These are phyloP conservation scores for Tetrapisispora fleetii DNA, from an alignment of 805 yeast species.

Conservation along the genomic window DNA sequence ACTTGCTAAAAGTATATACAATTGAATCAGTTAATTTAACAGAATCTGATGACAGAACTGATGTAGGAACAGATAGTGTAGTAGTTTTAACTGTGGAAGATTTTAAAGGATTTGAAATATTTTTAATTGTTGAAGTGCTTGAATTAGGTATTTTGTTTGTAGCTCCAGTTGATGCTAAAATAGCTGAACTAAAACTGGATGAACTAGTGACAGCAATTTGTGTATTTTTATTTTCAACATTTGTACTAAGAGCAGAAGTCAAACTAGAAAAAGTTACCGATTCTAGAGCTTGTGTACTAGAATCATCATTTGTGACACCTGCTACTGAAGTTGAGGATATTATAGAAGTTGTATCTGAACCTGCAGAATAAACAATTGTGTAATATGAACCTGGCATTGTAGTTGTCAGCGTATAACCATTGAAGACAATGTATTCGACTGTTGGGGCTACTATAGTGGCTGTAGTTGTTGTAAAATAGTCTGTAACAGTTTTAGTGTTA, in stretches of 20 bases:
- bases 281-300: background rate
- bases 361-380: background rate
- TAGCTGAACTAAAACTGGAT: background rate
- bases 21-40: too few relatives aligned
- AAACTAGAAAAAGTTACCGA: background rate
- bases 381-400: conserved; percentile 14
- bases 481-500: conserved; percentile 37
- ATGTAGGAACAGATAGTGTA: too few relatives aligned
- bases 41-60: too few relatives aligned
- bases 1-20: too few relatives aligned
- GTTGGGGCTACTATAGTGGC: conserved; percentile 33
- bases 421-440: conserved; percentile 31
- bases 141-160: background rate
- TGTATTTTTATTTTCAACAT: background rate
- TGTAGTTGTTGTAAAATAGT: conserved; percentile 33
- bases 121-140: too few relatives aligned
- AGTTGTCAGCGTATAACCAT: conserved; percentile 31
- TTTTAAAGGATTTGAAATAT: too few relatives aligned
- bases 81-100: too few relatives aligned
- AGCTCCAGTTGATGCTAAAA: background rate
- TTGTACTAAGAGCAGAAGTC: too few relatives aligned
- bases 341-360: background rate
- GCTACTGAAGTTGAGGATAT: background rate
- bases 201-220: background rate
- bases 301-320: background rate